Conservation (phyloP, 2,329 filamentous ascomycete genomes). For the Neopestalotiopsis sp. region DNA sequence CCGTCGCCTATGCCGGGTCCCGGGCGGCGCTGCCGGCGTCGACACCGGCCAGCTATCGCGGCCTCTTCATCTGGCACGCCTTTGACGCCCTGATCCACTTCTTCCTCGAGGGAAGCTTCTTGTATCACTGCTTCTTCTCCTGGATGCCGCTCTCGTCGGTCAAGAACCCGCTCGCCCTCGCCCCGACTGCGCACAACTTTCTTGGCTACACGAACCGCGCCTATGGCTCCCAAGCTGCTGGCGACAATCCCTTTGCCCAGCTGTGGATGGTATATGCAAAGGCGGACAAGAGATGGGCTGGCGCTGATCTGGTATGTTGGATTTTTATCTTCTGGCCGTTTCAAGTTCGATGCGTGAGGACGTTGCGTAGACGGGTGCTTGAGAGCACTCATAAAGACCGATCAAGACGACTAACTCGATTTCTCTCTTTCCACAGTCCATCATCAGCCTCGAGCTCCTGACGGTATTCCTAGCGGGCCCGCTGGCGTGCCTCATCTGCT, state of each 20-base stretch:
- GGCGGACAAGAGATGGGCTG: slow-evolving; percentile 69
- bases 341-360: background rate
- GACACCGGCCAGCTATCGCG: slow-evolving; percentile 64
- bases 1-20: slow-evolving; percentile 56
- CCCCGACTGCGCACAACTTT: slow-evolving; percentile 58
- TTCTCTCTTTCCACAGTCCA: slow-evolving; percentile 42
- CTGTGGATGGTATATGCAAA: slow-evolving; percentile 74
- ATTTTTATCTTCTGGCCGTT: background rate
- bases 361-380: no score
- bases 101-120: slow-evolving; percentile 86
- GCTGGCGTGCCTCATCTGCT: slow-evolving; percentile 64
- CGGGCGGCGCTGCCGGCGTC: slow-evolving; percentile 51
- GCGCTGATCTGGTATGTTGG: slow-evolving; percentile 58
- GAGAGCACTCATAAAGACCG: no score
- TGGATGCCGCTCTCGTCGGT: slow-evolving; percentile 45
- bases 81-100: slow-evolving; percentile 94
- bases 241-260: slow-evolving; percentile 59
- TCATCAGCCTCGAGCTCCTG: slow-evolving; percentile 69
- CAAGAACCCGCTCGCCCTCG: slow-evolving; percentile 42
- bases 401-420: background rate
- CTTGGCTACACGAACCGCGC: slow-evolving; percentile 54
- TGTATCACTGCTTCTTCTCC: slow-evolving; percentile 91
- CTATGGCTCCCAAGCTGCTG: slow-evolving; percentile 63
- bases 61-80: slow-evolving; percentile 93
- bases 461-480: slow-evolving; percentile 69